Evolutionary conservation across 2,329 filamentous ascomycete genomes (phyloP), one percentile per base, ranked within the genome.

Genomic region (Trematosphaeria pertusa): DNA sequence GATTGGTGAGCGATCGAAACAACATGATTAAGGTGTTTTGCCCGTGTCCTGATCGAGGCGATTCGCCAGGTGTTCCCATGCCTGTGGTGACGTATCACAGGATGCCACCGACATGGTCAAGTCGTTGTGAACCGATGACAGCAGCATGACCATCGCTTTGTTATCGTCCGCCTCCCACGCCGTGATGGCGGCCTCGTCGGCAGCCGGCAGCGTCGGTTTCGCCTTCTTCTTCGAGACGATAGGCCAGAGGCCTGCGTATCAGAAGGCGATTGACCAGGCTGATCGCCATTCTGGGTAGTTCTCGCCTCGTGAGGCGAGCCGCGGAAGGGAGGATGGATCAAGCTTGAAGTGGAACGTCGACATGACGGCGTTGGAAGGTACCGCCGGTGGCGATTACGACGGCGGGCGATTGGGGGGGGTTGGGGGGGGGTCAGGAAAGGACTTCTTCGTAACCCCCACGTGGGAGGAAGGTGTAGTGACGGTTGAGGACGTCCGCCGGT

Each of bases 341-440:
- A 45, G 28, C 24, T 45, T 45, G 18, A 45, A 37, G 18, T 34
- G 32, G n/a, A 43, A 36, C 10, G 32, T 43, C 9, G 39, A 43
- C n/a, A 20, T 20, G n/a, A n/a, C n/a, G n/a, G n/a, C n/a, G n/a
- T n/a, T n/a, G n/a, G n/a, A n/a, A n/a, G n/a, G n/a, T n/a, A n/a
- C n/a, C n/a, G n/a, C n/a, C n/a, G n/a, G n/a, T n/a, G n/a, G n/a
- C n/a, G n/a, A n/a, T n/a, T n/a, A n/a, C n/a, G n/a, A n/a, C n/a
- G n/a, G n/a, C n/a, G n/a, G n/a, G n/a, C n/a, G n/a, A n/a, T n/a
- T n/a, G n/a, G n/a, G n/a, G n/a, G n/a, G n/a, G n/a, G n/a, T n/a
- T n/a, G n/a, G n/a, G n/a, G n/a, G n/a, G n/a, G n/a, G n/a, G n/a
- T n/a, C n/a, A n/a, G n/a, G n/a, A n/a, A n/a, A n/a, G n/a, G n/a